Conservation (phyloP, 345 rosid genomes). For the Bruguiera sexangula region DNA sequence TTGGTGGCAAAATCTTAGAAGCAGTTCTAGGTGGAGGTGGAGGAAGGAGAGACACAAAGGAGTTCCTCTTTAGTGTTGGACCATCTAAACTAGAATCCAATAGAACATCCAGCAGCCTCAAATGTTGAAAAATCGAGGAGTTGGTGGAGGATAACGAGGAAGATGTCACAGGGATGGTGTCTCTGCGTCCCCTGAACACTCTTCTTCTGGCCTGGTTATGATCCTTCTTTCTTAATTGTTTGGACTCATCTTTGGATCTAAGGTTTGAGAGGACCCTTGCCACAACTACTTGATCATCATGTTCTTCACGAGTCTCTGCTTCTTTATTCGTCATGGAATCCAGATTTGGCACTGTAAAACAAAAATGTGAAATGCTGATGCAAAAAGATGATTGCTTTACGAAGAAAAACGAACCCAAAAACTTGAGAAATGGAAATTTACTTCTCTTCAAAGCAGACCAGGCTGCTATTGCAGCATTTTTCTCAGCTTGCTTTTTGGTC, state of each 20-base stretch:
- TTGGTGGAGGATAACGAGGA: conserved; percentile 18
- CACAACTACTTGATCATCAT: conserved; percentile 54
- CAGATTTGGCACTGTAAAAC: conserved; percentile 44
- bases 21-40: conserved; percentile 47
- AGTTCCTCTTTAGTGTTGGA: conserved; percentile 30
- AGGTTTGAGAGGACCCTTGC: conserved; percentile 53
- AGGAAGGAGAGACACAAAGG: conserved; percentile 48
- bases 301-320: conserved; percentile 38
- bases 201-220: conserved; percentile 50
- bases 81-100: conserved; percentile 34
- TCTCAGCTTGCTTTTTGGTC: conserved; percentile 81
- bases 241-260: conserved; percentile 42
- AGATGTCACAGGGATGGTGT: conserved; percentile 16
- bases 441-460: conserved; percentile 71
- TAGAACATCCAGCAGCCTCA: conserved; percentile 45
- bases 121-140: conserved; percentile 31
- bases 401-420: not conserved
- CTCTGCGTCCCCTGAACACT: conserved; percentile 28
- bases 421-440: conserved; percentile 11
- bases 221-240: conserved; percentile 42
- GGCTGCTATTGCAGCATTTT: conserved; percentile 71
- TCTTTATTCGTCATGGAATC: conserved; percentile 35
- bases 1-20: conserved; percentile 43
- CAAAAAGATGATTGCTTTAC: not conserved
- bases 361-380: conserved; percentile 3